phyloP scores from a whole-genome alignment of 495 filamentous ascomycete genomes.

The Talaromyces wortmannii region DNA sequence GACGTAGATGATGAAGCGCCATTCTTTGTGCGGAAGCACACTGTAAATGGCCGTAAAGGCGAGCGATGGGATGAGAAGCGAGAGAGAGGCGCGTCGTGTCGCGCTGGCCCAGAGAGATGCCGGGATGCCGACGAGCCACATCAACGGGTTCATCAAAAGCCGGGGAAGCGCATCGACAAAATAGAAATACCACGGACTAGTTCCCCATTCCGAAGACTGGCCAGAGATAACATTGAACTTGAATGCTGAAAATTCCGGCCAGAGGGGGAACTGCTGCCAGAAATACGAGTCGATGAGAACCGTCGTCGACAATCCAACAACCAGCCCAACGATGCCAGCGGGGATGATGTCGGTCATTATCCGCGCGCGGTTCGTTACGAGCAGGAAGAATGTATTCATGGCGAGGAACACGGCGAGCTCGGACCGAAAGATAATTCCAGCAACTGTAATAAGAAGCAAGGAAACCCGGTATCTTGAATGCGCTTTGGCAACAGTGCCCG shows the following conservation, averaged over 20 bases:
- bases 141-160: constrained; percentile 73
- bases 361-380: constrained; percentile 46
- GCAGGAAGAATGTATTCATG: constrained; percentile 37
- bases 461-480: constrained; percentile 39
- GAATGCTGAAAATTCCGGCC: constrained; percentile 89
- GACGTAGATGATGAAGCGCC: constrained; percentile 88
- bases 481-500: constrained; percentile 20
- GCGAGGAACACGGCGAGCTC: constrained; percentile 79
- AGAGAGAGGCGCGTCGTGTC: constrained; percentile 34
- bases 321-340: constrained; percentile 60
- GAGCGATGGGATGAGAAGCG: constrained; percentile 58
- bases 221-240: constrained; percentile 75
- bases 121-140: constrained; percentile 56
- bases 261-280: constrained; percentile 74
- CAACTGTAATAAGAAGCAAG: constrained; percentile 69
- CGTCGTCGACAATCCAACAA: constrained; percentile 55
- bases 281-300: constrained; percentile 82
- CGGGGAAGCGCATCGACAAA: constrained; percentile 76
- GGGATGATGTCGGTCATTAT: constrained; percentile 51
- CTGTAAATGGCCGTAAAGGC: constrained; percentile 76
- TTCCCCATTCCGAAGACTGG: constrained; percentile 79
- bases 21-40: constrained; percentile 88
- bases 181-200: constrained; percentile 78
- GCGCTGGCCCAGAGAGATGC: constrained; percentile 50
- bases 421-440: constrained; percentile 83